Evolutionary conservation across 2,329 filamentous ascomycete genomes (phyloP).

Genomic region (Ophidiomyces ophidiicola): DNA sequence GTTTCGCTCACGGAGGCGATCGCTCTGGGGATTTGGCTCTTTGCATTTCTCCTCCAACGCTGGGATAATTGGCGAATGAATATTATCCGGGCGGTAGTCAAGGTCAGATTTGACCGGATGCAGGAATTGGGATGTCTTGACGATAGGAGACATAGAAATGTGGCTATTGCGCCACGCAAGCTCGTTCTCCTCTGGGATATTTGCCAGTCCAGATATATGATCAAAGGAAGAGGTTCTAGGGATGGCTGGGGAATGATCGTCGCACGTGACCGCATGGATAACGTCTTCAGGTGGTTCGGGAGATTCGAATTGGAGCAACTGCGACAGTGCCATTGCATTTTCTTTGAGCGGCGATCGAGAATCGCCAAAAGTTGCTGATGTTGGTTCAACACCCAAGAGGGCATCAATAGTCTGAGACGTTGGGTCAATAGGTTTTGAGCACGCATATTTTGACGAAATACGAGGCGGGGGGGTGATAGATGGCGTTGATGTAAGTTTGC

Average conservation of each 20-base stretch:
- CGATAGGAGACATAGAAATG: constrained; percentile 15
- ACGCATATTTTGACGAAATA: constrained; percentile 25
- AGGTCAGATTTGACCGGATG: background rate
- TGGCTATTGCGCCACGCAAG: constrained; percentile 23
- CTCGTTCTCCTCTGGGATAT: constrained; percentile 37
- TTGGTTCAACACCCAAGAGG: constrained; percentile 26
- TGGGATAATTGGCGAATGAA: constrained; percentile 11
- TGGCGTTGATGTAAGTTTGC: constrained; percentile 28
- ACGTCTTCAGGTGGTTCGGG: constrained; percentile 21
- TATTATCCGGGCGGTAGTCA: background rate
- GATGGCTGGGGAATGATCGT: constrained; percentile 30
- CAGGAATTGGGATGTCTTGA: constrained; percentile 11
- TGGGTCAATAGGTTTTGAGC: constrained; percentile 25
- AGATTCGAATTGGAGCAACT: constrained; percentile 17
- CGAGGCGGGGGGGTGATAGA: constrained; percentile 32
- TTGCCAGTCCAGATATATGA: constrained; percentile 30
- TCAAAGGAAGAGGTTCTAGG: constrained; percentile 32
- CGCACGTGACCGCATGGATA: constrained; percentile 33
- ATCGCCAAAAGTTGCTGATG: constrained; percentile 24
- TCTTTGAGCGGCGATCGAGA: constrained; percentile 19
- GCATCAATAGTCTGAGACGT: constrained; percentile 32
- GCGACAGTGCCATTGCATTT: constrained; percentile 12
- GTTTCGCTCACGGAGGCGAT: background rate
- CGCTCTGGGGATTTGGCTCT: too few relatives aligned
- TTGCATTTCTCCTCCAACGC: background rate